Base-by-base conservation (phyloP, 2,329 filamentous ascomycete genomes). In the Venturia oleaginea region DNA sequence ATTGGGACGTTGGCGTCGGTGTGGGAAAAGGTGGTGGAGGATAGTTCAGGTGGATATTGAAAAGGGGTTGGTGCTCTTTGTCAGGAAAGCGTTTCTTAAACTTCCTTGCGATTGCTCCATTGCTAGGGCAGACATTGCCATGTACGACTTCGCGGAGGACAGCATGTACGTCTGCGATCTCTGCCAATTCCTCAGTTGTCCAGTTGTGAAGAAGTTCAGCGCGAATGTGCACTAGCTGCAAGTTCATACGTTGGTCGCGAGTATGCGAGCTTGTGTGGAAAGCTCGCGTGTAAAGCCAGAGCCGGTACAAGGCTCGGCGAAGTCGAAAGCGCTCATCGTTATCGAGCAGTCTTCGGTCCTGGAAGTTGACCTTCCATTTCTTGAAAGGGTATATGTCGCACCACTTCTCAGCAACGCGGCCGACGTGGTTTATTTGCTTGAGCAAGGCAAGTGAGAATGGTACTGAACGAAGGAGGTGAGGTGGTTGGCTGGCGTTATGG, bases 311-410 rank as follows among this genome's bases (percentile, higher is more conserved):
- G 11, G 84, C 84, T 48, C 83, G 78, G 13, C 84, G 79, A 13
- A 86, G 69, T 6, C 76, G 75, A 61, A 78, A 80, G 3, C 79
- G 77, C 70, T 87, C 84, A 2, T 75, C 66, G 42, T 67, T 66
- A 0, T 76, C 79, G 59, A 87, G 73, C 2, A 83, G 76, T 11
- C 84, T 81, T 11, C 84, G 80, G 64, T 80, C 76, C 64, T 81
- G 80, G 67, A 77, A 85, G 68, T 84, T 79, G 64, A 76, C 70
- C 68, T 84, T 85, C 84, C 84, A 87, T 71, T 85, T 85, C 73
- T 85, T 84, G 70, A 82, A 78, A 0, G 83, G 83, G 69, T 86
- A 87, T n/a, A 86, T 78, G n/a, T 78, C 76, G 69, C 82, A 81
- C 80, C 83, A 86, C 68, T 80, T 80, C 69, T 79, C 78, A 4